Percentiles rank a stretch among this genome's conserved stretches.
Evolutionary conservation across 345 rosid genomes (phyloP).

Genomic region (Moricandia arvensis): DNA sequence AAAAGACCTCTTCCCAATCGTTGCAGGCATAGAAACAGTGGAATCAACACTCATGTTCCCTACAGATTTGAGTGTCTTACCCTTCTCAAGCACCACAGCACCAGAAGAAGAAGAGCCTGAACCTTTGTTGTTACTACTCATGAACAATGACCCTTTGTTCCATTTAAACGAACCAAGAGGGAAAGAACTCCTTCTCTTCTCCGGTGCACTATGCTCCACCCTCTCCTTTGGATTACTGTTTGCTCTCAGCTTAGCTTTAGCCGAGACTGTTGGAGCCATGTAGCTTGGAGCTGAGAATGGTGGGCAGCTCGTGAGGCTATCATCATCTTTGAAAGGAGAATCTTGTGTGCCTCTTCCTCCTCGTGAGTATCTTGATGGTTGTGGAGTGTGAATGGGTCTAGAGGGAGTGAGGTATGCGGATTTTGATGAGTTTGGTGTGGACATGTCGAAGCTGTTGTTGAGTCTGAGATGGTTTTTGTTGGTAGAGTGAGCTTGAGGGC

Average conservation of each 20-base stretch:
- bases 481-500: slow-evolving; percentile 45
- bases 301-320: slow-evolving; percentile 88
- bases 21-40: slow-evolving; percentile 77
- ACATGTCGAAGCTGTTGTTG: slow-evolving; percentile 53
- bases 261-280: slow-evolving; percentile 80
- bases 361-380: slow-evolving; percentile 58
- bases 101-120: slow-evolving; percentile 37
- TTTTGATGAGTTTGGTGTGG: slow-evolving; percentile 73
- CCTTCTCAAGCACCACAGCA: slow-evolving; percentile 45
- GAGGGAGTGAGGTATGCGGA: slow-evolving; percentile 51
- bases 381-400: slow-evolving; percentile 52
- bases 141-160: slow-evolving; percentile 70
- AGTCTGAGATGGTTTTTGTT: slow-evolving; percentile 45
- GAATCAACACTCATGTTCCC: slow-evolving; percentile 77
- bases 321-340: slow-evolving; percentile 84
- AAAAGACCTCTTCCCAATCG: slow-evolving; percentile 76
- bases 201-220: slow-evolving; percentile 64
- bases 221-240: slow-evolving; percentile 74
- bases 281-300: slow-evolving; percentile 87
- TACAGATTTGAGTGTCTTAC: slow-evolving; percentile 49
- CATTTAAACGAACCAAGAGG: slow-evolving; percentile 78
- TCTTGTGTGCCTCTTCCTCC: slow-evolving; percentile 53
- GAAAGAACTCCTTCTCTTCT: slow-evolving; percentile 71
- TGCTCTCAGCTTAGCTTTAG: slow-evolving; percentile 77
- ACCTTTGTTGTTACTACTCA: slow-evolving; percentile 44